Conservation (phyloP, 2,329 filamentous ascomycete species). For the Penicillium sp. region DNA sequence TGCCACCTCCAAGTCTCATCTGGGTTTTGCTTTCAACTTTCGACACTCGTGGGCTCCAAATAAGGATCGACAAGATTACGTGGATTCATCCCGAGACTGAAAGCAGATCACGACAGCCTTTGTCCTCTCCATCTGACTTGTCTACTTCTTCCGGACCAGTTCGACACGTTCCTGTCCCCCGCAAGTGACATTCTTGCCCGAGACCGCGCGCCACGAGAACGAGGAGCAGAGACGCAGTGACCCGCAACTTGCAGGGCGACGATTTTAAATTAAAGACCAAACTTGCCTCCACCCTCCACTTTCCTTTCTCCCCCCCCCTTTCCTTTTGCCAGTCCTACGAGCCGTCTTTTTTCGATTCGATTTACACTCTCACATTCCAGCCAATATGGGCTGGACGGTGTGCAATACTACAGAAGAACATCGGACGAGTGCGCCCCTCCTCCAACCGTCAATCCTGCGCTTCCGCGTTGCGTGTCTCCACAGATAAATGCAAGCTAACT, state of each 20-base stretch:
- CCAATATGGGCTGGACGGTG: slow-evolving; percentile 39
- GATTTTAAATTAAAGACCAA: too few relatives aligned
- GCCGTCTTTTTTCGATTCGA: too few relatives aligned
- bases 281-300: slow-evolving; percentile 2
- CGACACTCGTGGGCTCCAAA: not conserved
- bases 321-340: slow-evolving; percentile 3
- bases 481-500: slow-evolving; percentile 9
- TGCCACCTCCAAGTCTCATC: too few relatives aligned
- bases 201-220: slow-evolving; percentile 14
- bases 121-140: not conserved
- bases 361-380: slow-evolving; percentile 7
- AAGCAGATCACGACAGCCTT: too few relatives aligned
- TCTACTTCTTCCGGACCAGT: not conserved
- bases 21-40: not conserved
- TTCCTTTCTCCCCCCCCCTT: slow-evolving; percentile 9
- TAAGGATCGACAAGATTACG: slow-evolving; percentile 1
- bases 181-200: slow-evolving; percentile 8
- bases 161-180: not conserved
- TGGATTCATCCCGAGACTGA: too few relatives aligned
- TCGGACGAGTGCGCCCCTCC: slow-evolving; percentile 33
- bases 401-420: slow-evolving; percentile 50
- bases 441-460: not conserved
- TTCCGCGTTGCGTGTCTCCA: not conserved
- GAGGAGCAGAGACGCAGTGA: slow-evolving; percentile 17
- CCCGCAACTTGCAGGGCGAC: too few relatives aligned